A percentile compares a stretch with the other conserved stretches of the same genome.
Evolutionary conservation across 768 basidiomycete genomes (phyloP).

Genomic region (Leccinum broughii): DNA sequence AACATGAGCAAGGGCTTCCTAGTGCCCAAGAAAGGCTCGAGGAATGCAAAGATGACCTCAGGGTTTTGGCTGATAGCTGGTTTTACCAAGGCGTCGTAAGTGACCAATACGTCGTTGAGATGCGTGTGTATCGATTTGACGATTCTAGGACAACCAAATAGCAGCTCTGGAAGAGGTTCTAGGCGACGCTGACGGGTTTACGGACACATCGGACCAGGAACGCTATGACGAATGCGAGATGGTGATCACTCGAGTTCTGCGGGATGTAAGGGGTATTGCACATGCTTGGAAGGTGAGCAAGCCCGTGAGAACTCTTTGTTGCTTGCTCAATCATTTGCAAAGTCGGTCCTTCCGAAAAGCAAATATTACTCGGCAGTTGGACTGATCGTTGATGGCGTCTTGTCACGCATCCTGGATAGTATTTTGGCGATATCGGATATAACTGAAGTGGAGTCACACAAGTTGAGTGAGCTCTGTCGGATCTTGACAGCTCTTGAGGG

Average conservation of each 20-base stretch:
- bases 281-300: constrained; percentile 72
- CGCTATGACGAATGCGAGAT: constrained; percentile 77
- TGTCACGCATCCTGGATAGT: constrained; percentile 68
- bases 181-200: constrained; percentile 63
- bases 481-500: constrained; percentile 79
- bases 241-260: constrained; percentile 60
- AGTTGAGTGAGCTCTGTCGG: constrained; percentile 78
- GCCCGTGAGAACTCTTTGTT: neutral
- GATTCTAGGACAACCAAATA: constrained; percentile 26
- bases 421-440: constrained; percentile 82
- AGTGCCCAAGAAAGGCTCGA: constrained; percentile 46
- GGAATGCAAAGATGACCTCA: constrained; percentile 53
- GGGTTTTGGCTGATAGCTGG: constrained; percentile 63
- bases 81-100: constrained; percentile 71
- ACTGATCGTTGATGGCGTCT: constrained; percentile 61
- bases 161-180: constrained; percentile 40
- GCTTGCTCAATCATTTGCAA: constrained; percentile 5
- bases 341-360: constrained; percentile 70
- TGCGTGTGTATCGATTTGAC: neutral
- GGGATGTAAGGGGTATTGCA: constrained; percentile 61
- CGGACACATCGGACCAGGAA: constrained; percentile 66
- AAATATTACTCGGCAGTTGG: constrained; percentile 77
- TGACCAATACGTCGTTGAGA: constrained; percentile 9
- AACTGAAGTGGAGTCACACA: constrained; percentile 82
- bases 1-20: constrained; percentile 29